These are phyloP conservation scores for Candida buenavistaensis DNA, from an alignment of 1,139 yeast genomes.

Conservation along the genomic window DNA sequence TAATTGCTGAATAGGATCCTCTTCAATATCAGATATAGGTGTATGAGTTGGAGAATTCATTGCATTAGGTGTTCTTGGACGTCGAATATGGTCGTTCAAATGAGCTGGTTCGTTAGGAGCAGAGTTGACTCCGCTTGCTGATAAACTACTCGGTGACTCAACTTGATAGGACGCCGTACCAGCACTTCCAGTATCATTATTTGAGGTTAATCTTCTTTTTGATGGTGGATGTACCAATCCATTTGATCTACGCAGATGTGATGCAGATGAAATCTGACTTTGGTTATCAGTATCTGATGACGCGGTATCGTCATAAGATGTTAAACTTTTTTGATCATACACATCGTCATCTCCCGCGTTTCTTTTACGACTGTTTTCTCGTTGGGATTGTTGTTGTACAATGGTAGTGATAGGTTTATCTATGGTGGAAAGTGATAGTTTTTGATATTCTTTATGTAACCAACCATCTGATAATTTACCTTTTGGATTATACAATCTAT, in stretches of 20 bases:
- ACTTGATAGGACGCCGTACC: conserved; percentile 8
- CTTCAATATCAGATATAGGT: conserved; percentile 41
- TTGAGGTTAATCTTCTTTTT: conserved; percentile 34
- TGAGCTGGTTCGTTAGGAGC: conserved; percentile 5
- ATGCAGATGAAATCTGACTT: conserved; percentile 22
- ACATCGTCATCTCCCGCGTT: conserved; percentile 18
- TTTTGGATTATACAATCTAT: conserved; percentile 31
- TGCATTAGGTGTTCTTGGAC: conserved; percentile 34
- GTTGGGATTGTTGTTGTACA: conserved; percentile 4
- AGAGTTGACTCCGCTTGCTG: conserved; percentile 5
- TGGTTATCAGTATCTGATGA: conserved; percentile 37
- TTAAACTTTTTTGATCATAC: conserved; percentile 21
- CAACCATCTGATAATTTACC: conserved; percentile 36
- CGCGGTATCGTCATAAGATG: conserved; percentile 37
- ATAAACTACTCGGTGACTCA: conserved; percentile 11
- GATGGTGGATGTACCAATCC: conserved; percentile 34
- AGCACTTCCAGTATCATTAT: conserved; percentile 3
- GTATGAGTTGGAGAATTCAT: conserved; percentile 37
- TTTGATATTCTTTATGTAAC: conserved; percentile 34
- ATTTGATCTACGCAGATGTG: conserved; percentile 17
- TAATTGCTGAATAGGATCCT: conserved; percentile 42
- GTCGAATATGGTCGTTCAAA: conserved; percentile 13
- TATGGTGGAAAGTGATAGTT: conserved; percentile 18
- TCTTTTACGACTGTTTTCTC: conserved; percentile 29
- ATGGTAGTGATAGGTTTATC: conserved; percentile 12